These are phyloP conservation scores for Helenozyma rhizophorensis DNA, from an alignment of 805 yeast genomes.

Conservation along the genomic window DNA sequence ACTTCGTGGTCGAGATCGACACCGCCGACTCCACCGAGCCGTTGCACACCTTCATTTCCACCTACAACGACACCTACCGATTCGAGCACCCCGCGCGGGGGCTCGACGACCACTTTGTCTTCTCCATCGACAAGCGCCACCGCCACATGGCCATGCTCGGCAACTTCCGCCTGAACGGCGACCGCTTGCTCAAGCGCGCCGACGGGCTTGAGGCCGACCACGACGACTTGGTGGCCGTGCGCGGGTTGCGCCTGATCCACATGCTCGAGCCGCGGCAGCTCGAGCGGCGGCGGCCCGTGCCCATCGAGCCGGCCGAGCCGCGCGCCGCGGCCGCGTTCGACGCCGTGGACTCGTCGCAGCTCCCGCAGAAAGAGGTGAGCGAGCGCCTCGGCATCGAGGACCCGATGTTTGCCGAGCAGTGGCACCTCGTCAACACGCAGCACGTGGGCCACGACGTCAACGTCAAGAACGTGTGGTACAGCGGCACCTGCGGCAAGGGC, in stretches of 20 bases:
- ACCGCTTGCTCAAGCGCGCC: constrained; percentile 25
- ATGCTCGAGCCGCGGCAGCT: constrained; percentile 50
- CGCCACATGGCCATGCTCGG: constrained; percentile 32
- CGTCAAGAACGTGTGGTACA: constrained; percentile 79
- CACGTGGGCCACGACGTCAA: constrained; percentile 83
- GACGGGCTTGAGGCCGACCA: constrained; percentile 21
- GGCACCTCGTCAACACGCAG: constrained; percentile 82
- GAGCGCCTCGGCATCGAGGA: constrained; percentile 63
- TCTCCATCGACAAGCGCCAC: constrained; percentile 48
- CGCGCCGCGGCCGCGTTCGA: constrained; percentile 5
- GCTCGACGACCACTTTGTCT: constrained; percentile 59
- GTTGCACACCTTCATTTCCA: constrained; percentile 29
- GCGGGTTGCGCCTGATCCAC: constrained; percentile 47
- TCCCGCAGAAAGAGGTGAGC: constrained; percentile 42
- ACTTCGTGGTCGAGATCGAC: constrained; percentile 59
- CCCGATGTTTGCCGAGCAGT: constrained; percentile 79
- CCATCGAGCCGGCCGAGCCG: constrained; percentile 16
- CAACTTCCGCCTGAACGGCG: constrained; percentile 27
- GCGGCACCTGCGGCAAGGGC: constrained; percentile 76
- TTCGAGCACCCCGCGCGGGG: constrained; percentile 67
- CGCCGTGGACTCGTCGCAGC: constrained; percentile 49
- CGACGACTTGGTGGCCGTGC: constrained; percentile 20
- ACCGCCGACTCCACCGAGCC: constrained; percentile 21
- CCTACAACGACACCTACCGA: constrained; percentile 32
- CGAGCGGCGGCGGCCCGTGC: constrained; percentile 56